Base-by-base conservation (phyloP, 495 filamentous ascomycete genomes). In the Aspergillus hancockii region DNA sequence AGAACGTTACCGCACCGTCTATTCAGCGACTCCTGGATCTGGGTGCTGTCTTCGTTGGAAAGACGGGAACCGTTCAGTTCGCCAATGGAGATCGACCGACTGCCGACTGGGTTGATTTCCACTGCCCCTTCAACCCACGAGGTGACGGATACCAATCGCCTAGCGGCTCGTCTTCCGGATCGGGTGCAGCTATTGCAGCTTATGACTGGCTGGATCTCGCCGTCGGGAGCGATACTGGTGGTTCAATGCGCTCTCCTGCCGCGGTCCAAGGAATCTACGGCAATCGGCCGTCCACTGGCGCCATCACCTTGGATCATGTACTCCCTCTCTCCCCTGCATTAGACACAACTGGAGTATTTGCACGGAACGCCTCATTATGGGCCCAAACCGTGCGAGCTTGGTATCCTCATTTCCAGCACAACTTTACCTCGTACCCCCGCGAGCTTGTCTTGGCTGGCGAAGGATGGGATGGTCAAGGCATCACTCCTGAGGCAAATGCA, bases 321-420 rank as follows among this genome's bases (percentile, higher is more conserved):
- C 71, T 81, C 65, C 79, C 79, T 16, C 65, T 81, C 0, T 72
- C 71, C 1, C 68, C 74, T 2, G 67, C 55, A 1, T 69, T 83
- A 5, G 80, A 83, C 60, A 81, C 80, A 0, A 71, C 78, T 8
- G 80, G 79, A 3, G 76, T 82, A 53, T 69, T 81, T 54, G 69
- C 78, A 1, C 74, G 82, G 0, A 75, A 80, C 64, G 75, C 81
- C 0, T 55, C 56, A 0, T 58, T 81, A 1, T 84, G 81, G 81
- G 66, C 75, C 1, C 67, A 61, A 5, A 76, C 79, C 1, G 70
- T 74, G 13, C 69, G 75, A n/a, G 79, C 66, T 8, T 63, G 82
- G 52, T 83, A 81, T 52, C 68, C 67, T 12, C 67, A 70, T 54
- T 76, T 83, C 57, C 75, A 72, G 6, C 18, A 16, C 23, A 52